Evolutionary conservation across 1,284 basidiomycete genomes (phyloP), one percentile per base, ranked within the genome.

Genomic region (Blastosporella zonata): DNA sequence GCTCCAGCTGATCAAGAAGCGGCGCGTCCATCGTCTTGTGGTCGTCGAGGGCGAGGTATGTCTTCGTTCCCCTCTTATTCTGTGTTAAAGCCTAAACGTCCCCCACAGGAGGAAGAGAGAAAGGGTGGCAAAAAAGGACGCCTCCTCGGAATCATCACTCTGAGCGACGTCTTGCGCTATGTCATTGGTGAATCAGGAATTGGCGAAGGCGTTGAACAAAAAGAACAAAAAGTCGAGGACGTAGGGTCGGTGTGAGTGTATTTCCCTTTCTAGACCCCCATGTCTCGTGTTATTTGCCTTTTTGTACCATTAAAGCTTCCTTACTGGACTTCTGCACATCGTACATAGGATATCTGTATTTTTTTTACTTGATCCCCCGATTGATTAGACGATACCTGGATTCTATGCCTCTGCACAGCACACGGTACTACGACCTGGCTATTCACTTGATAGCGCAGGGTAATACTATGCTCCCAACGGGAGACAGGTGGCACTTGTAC

Each of bases 1-100:
- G 18, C 82, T 99, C 54, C 87, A 92, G 52, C 81, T 97, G 18
- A 90, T 99, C 64, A 92, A 93, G 68, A 93, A 93, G 62, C 82
- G 94, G 27, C 76, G 97, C 20, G 93, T 97, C 5, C 97, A 99
- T 66, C 84, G 97, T 40, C 69, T 98, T 22, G 93, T 96, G 1
- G 93, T 97, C 2, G 92, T 96, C 6, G 89, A 93, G 70, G 87
- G 87, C 54, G 89, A 91, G 62, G 88, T 85, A 55, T 53, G 76
- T 58, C 60, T n/a, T n/a, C n/a, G 18, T 28, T 6, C 2, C 3
- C 35, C 20, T 13, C 37, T 6, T 20, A 12, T 13, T 20, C 7
- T 3, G 46, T 28, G 34, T 27, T n/a, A n/a, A 38, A 13, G 27
- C 36, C 42, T 62, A 39, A 63, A 54, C 23, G 21, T 6, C 27